Evolutionary conservation across 192 early-diverging fungal species (phyloP), one percentile per base, ranked within the genome.

Genomic region (Coemansia sp.): DNA sequence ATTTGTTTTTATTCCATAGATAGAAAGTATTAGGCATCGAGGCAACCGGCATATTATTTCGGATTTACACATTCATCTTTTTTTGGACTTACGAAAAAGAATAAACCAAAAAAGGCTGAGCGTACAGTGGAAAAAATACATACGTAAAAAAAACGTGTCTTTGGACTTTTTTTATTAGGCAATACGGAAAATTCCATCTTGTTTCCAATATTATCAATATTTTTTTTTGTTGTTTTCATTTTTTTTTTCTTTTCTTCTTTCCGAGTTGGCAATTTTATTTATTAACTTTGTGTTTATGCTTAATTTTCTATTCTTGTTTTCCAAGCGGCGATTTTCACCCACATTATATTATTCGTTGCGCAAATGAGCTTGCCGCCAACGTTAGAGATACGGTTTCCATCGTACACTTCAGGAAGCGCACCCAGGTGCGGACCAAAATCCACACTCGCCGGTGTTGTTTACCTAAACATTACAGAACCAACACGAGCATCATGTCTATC

Each of bases 351-450:
- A n/a, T n/a, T n/a, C n/a, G n/a, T n/a, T n/a, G n/a, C n/a, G n/a
- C n/a, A n/a, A n/a, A 68, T 68, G 66, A 33, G 34, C 35, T 17
- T 34, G 9, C 42, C 43, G 6, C 43, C 58, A 4, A 43, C 57
- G 24, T 56, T 73, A 19, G 70, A 73, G 32, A 66, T 73, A 30
- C 63, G 70, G 35, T 73, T 73, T 40, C 70, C 70, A 4, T 47
- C 70, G 20, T 73, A 66, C 51, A 73, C 63, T 2, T 73, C 70
- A 9, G 70, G 70, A 13, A 45, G 50, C 2, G 26, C 50, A 11
- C 70, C 70, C n/a, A 47, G 58, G 15, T 73, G 70, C 58, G 34
- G 58, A 4, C 70, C 70, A 43, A 65, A 65, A 46, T 60, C 70
- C 4, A 73, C 58, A 11, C 54, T 73, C 6, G 44, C 70, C 0